phyloP scores from a whole-genome alignment of 2,329 filamentous ascomycete genomes.

The Nothopassalora personata region DNA sequence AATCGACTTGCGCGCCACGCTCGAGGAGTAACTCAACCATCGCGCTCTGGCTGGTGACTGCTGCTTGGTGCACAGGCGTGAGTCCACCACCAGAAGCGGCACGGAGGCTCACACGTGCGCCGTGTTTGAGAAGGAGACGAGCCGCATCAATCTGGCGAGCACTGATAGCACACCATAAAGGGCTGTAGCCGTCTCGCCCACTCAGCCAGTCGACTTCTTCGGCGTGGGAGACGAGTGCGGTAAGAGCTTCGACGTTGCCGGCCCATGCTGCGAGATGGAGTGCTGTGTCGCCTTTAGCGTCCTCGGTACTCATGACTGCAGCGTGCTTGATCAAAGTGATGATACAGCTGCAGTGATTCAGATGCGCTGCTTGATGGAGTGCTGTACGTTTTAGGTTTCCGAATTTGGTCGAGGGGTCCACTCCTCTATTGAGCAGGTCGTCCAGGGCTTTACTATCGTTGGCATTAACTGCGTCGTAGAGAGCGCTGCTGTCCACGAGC shows the following conservation, averaged over 20 bases:
- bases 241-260: conserved; percentile 25
- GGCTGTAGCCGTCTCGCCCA: conserved; percentile 27
- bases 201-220: conserved; percentile 26
- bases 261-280: conserved; percentile 28
- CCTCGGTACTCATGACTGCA: conserved; percentile 21
- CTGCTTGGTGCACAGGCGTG: conserved; percentile 28
- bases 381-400: conserved; percentile 27
- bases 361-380: conserved; percentile 27
- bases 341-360: conserved; percentile 21
- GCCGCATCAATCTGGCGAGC: conserved; percentile 26
- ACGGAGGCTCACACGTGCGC: conserved; percentile 24
- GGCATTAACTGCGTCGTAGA: conserved; percentile 22
- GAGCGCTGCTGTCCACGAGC: conserved; percentile 13
- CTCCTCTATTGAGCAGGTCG: conserved; percentile 17
- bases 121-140: conserved; percentile 24
- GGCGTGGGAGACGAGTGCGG: conserved; percentile 21
- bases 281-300: conserved; percentile 26
- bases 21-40: conserved; percentile 28
- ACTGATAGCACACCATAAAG: conserved; percentile 28
- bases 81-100: conserved; percentile 19
- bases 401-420: conserved; percentile 14
- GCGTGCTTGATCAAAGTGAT: conserved; percentile 20
- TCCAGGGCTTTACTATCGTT: conserved; percentile 18
- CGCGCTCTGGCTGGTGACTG: conserved; percentile 26
- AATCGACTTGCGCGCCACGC: conserved; percentile 25